Evolutionary conservation across 106 monocot genomes (phyloP), one percentile per base, ranked within the genome.

Genomic region (Platanthera guangdongensis): DNA sequence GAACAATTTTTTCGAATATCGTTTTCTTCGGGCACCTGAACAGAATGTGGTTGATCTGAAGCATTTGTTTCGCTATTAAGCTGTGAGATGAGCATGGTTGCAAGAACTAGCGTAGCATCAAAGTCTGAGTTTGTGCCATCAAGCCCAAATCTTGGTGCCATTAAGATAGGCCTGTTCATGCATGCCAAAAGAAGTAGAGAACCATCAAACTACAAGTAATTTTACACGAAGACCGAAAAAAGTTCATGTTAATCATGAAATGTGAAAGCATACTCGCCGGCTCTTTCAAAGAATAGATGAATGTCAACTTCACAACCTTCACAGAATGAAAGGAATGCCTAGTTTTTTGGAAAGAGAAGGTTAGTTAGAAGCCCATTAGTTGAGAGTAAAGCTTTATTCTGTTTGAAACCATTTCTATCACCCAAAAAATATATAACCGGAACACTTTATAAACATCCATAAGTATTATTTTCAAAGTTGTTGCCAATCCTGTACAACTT

Each of bases 231-330:
- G 15, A 25, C 47, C n/a, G 48, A 47, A 16, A 70, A 70, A 70
- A 70, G 45, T 47, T 32, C 47, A 70, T 47, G 45, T 47, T 8
- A 70, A 70, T 15, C 65, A 78, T 63, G 11, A 62, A 46, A 57
- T 14, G 21, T 19, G 51, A 16, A 51, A 73, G 60, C 96, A 84
- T 89, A 97, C 96, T 93, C 91, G 72, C 93, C 96, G 79, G 96
- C 89, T 89, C 91, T 97, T 62, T 93, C 89, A 59, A 97, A 97
- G 79, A 87, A 97, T 49, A 97, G 51, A 60, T 89, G 96, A 28
- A 93, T 93, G 48, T 97, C 93, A 78, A 89, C 89, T 79, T 97
- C 93, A 54, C 96, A 97, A 83, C 93, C 96, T 87, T 97, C 96
- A 86, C 96, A 97, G 84, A 91, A 97, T 18, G 89, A 73, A 54